Evolutionary conservation across 441 rosid species (phyloP).

Genomic region (Euphorbia celastroides): DNA sequence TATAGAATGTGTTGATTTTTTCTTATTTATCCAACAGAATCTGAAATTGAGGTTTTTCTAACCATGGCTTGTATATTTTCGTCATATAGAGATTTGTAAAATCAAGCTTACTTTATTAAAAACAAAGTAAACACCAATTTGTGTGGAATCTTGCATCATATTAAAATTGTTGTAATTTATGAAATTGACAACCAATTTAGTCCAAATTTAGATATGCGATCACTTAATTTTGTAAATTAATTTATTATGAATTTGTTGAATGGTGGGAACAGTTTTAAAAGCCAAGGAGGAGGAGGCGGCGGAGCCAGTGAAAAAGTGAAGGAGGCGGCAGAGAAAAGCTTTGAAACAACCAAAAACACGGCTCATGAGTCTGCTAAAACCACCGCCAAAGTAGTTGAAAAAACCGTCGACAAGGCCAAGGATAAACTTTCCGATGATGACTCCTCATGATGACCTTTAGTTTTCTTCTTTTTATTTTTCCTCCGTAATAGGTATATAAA

Average conservation of each 20-base stretch:
- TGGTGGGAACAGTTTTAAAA: conserved; percentile 43
- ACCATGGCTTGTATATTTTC: too few species aligned
- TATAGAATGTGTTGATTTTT: background rate
- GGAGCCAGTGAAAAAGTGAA: conserved; percentile 29
- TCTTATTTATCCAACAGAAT: too few species aligned
- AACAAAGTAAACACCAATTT: too few species aligned
- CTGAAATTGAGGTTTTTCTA: too few species aligned
- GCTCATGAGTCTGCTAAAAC: conserved; percentile 48
- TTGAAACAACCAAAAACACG: conserved; percentile 29
- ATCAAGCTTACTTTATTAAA: too few species aligned
- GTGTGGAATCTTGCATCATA: too few species aligned
- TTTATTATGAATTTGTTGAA: background rate
- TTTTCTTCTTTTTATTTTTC: background rate
- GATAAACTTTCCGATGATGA: conserved; percentile 12
- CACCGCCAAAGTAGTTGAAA: conserved; percentile 35
- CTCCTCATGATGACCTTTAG: conserved; percentile 31
- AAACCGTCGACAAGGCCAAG: conserved; percentile 37
- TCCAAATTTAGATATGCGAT: too few species aligned
- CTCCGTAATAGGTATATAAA: too few species aligned
- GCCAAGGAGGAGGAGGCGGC: conserved; percentile 15
- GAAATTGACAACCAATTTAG: too few species aligned
- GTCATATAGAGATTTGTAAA: too few species aligned
- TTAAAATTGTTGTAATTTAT: too few species aligned
- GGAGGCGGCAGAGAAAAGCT: conserved; percentile 43
- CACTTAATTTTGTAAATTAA: background rate